phyloP scores from a whole-genome alignment of 2,329 filamentous ascomycete genomes.

The Penicillium griseofulvum region DNA sequence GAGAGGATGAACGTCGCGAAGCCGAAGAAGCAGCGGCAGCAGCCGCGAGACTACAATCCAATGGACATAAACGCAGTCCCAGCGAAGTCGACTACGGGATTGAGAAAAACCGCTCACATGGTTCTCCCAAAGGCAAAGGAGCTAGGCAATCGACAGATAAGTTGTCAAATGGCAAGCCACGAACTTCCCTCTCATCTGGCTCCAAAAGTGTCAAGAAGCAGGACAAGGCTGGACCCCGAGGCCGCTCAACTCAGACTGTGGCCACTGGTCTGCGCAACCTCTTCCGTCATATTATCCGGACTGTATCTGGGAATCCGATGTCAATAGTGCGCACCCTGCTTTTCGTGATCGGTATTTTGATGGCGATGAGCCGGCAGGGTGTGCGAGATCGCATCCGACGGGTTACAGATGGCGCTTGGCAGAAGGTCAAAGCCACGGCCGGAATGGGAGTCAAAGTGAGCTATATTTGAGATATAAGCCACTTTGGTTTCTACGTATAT shows the following conservation, averaged over 20 bases:
- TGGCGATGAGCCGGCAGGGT: constrained; percentile 72
- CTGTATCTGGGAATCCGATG: constrained; percentile 55
- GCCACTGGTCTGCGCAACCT: constrained; percentile 50
- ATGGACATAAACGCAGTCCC: constrained; percentile 52
- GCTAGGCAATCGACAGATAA: constrained; percentile 29
- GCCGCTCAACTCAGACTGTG: constrained; percentile 43
- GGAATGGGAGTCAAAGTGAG: constrained; percentile 98
- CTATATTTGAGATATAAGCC: constrained; percentile 65
- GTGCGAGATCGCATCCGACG: constrained; percentile 71
- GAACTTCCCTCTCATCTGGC: constrained; percentile 33
- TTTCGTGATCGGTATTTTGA: constrained; percentile 74
- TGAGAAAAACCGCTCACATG: constrained; percentile 52
- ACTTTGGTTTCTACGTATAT: neutral
- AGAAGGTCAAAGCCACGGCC: constrained; percentile 77
- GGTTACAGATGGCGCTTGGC: constrained; percentile 69
- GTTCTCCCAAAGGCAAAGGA: constrained; percentile 27
- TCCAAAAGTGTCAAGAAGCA: constrained; percentile 42
- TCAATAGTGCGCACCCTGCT: constrained; percentile 63
- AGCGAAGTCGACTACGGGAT: constrained; percentile 70
- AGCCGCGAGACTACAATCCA: constrained; percentile 42
- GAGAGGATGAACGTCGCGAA: constrained; percentile 44
- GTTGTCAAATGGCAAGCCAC: constrained; percentile 24
- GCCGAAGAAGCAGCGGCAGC: constrained; percentile 33
- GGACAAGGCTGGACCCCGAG: constrained; percentile 32
- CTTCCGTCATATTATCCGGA: constrained; percentile 51